Conservation (phyloP, 2,329 filamentous ascomycete genomes). For the Phialocephala subalpina region DNA sequence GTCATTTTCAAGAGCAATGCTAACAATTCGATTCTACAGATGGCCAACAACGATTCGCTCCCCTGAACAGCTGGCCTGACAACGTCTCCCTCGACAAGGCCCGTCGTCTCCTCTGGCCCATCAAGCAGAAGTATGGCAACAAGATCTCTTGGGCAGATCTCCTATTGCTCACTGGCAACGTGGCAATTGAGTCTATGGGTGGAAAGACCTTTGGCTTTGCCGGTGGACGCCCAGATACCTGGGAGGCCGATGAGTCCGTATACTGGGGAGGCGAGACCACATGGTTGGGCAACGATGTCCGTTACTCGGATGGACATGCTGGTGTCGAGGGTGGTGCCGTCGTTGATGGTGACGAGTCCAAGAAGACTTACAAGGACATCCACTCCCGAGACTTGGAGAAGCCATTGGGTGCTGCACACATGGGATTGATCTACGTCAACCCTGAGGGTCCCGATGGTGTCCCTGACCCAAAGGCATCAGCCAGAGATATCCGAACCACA, state of each 20-base stretch:
- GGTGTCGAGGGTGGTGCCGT: slow-evolving; percentile 48
- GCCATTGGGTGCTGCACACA: slow-evolving; percentile 73
- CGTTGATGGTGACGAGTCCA: slow-evolving; percentile 50
- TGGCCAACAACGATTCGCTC: slow-evolving; percentile 77
- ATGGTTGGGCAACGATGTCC: slow-evolving; percentile 79
- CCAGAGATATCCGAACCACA: slow-evolving; percentile 75
- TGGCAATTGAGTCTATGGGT: slow-evolving; percentile 80
- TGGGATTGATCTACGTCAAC: slow-evolving; percentile 86
- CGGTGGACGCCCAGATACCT: slow-evolving; percentile 75
- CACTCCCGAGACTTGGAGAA: slow-evolving; percentile 71
- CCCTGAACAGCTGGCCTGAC: slow-evolving; percentile 84
- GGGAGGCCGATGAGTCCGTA: slow-evolving; percentile 77
- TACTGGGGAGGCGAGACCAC: slow-evolving; percentile 81
- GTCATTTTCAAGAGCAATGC: background rate
- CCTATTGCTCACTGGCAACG: slow-evolving; percentile 75
- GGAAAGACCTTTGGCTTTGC: slow-evolving; percentile 78
- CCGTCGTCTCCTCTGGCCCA: slow-evolving; percentile 79
- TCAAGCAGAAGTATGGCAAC: slow-evolving; percentile 86
- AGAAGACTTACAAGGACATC: slow-evolving; percentile 55
- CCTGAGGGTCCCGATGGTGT: slow-evolving; percentile 79
- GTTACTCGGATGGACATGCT: slow-evolving; percentile 55
- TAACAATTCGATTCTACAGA: slow-evolving; percentile 5
- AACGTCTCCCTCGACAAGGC: slow-evolving; percentile 83
- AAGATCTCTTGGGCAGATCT: slow-evolving; percentile 85
- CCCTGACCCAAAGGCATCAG: slow-evolving; percentile 74